Evolutionary conservation across 208 protist species (phyloP), one percentile per base, ranked within the genome.

Genomic region (Herpetomonas samuelpessoai): DNA sequence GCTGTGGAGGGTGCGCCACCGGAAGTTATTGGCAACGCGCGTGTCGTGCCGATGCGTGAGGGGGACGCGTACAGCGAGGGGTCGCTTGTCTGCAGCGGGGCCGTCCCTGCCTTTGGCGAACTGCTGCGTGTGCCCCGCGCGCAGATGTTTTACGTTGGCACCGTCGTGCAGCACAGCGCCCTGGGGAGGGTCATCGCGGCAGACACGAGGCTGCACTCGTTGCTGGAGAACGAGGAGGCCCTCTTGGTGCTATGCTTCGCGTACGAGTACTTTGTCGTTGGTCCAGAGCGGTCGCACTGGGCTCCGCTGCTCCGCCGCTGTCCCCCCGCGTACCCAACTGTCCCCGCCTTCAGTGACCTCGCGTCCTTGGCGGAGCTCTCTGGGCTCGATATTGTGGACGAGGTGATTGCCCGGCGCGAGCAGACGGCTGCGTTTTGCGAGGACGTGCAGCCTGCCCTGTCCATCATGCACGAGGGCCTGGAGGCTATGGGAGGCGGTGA

Each of bases 331-430:
- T 96, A 90, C 62, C 87, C 91, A 2, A 84, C 79, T 12, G 70
- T 96, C 10, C 86, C 91, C 24, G 63, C 57, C 47, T 85, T 82
- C 55, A 95, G 88, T 87, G 52, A 69, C 14, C 66, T 76, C 16
- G 41, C 50, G 12, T 87, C 92, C 41, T 63, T 97, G 51, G 53
- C 70, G 1, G 84, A 91, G 55, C 72, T 97, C 19, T 74, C 81
- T 6, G 92, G 89, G 18, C 64, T 87, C 16, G 83, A 92, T 55
- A 73, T 95, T 45, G 53, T 97, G 19, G 86, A 93, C 62, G 85
- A 92, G 35, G 81, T 93, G 12, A 57, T 95, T 14, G 62, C 67
- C 25, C 81, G 88, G 58, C 68, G 74, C 25, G 57, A 49, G 21
- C 68, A 88, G 56, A 51, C 92, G 50, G 45, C 74, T 25, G 44